A percentile compares a stretch with the other conserved stretches of the same genome.
Conservation (phyloP, 2,329 filamentous ascomycete genomes). For the Aurifilum marmelostoma region DNA sequence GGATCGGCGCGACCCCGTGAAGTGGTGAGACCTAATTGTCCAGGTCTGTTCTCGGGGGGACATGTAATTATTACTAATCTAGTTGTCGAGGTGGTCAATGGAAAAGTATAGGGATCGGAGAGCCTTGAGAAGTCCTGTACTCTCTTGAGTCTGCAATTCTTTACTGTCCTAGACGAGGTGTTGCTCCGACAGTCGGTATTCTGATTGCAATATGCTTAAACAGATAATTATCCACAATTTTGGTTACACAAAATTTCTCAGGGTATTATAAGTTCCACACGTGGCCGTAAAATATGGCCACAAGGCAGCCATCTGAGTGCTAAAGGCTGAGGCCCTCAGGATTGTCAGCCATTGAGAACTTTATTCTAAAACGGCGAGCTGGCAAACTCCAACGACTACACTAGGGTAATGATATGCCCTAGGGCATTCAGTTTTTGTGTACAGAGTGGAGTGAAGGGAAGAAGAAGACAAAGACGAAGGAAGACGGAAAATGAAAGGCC, state of each 20-base stretch:
- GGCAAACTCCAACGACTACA: not conserved
- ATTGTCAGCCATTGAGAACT: not conserved
- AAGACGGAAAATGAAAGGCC: not conserved
- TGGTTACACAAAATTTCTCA: not conserved
- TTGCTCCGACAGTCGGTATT: not conserved
- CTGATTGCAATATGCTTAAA: not conserved
- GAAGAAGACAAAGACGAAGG: not conserved
- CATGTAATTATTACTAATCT: no score
- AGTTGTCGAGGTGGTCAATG: no score
- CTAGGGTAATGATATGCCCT: no score
- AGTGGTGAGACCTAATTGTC: not conserved
- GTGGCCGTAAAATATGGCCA: no score
- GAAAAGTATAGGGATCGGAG: not conserved
- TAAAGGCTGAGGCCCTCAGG: no score
- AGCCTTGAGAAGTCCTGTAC: not conserved
- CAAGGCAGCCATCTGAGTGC: no score
- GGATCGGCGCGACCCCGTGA: slow-evolving; percentile 27
- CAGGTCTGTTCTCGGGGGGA: not conserved
- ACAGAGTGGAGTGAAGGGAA: not conserved
- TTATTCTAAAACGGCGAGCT: not conserved
- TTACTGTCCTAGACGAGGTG: not conserved
- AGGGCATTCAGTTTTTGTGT: not conserved
- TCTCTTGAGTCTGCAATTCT: no score
- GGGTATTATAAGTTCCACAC: no score
- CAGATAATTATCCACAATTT: not conserved